Base-by-base conservation (phyloP, 2,329 filamentous ascomycete species). In the Ascochyta rabiei region DNA sequence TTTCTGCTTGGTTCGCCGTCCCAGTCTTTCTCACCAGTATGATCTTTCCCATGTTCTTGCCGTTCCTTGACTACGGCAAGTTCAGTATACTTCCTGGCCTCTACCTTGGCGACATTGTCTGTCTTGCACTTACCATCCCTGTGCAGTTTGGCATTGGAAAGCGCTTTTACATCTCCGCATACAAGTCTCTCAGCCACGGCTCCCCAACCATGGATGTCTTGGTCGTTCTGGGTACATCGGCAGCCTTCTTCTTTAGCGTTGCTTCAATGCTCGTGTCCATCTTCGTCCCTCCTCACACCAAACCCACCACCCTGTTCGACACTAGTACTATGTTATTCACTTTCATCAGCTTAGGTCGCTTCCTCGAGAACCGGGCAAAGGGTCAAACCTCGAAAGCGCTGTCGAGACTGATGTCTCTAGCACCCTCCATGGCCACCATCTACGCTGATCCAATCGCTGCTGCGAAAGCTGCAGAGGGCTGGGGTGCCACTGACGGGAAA, bases 271-370 rank as follows among this genome's bases (percentile, higher is more conserved):
- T 88, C 4, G 86, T 98, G 15, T 96, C 92, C 0, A 73, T 98
- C 18, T 63, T 90, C 13, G 81, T 85, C n/a, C 80, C 85, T 19
- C 90, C 91, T 6, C 91, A 98, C 71, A 84, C 82, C 2, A 85
- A 90, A 42, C 95, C 95, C 0, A 88, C 86, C 60, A 97, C 92
- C 2, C 89, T 97, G 15, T 99, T 99, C 68, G 95, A 99, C 71
- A 99, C 95, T 1, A 97, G 93, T 76, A 96, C 92, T 19, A 99
- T 98, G 95, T 82, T 99, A 46, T 93, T 99, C 74, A 96, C 92
- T 0, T 98, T 99, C 72, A 91, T 97, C 74, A 92, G 89, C 1
- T 79, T 99, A 2, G 91, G 95, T 4, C 88, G 95, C 31, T 99
- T 89, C 78, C 78, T 99, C 16, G 95, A 99, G 76, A 99, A 98